Base-by-base conservation (phyloP, 768 basidiomycete genomes). In the Boletus rufocinnamomeus region DNA sequence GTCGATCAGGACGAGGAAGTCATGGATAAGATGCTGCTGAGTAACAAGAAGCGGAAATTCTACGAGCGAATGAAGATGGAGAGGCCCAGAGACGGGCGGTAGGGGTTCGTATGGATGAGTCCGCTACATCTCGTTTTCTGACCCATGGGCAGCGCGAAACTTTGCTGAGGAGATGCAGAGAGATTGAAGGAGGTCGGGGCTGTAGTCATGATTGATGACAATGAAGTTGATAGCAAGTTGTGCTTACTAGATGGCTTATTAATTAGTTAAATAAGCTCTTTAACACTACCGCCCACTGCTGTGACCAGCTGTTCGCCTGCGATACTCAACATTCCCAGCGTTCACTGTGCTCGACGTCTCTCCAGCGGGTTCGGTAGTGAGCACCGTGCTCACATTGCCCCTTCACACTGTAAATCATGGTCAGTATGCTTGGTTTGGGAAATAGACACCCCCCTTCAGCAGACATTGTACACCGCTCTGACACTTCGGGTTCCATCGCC, bases 11-110 rank as follows among this genome's bases (percentile, higher is more conserved):
- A 66, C 21, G 92, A 94, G 70, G 80, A 85, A 66, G 90, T 95
- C 70, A 92, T 96, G 89, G 89, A 91, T 75, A 96, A 95, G 82
- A 96, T 98, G 87, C 82, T 98, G 85, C 88, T 97, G 87, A 96
- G 92, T 78, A 94, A 93, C 74, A 93, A 91, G 77, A 89, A 96
- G 74, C 84, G 86, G 66, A 95, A 95, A 75, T 74, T 97, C 66
- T 96, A 95, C 72, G 93, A 94, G 75, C 89, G 89, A 76, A 91
- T 97, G 84, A 93, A 95, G 76, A 90, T 70, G 86, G 87, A 63
- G 83, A 95, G 70, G 81, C n/a, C n/a, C n/a, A 82, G 71, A 91
- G 88, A 75, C 86, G 87, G 59, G 79, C 80, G 14, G 76, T 80
- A 27, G 92, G 96, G 89, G 95, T 95, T 71, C 64, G 87, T 76